Evolutionary conservation across 495 filamentous ascomycete genomes (phyloP), one percentile per base, ranked within the genome.

Genomic region (Podospora conica): DNA sequence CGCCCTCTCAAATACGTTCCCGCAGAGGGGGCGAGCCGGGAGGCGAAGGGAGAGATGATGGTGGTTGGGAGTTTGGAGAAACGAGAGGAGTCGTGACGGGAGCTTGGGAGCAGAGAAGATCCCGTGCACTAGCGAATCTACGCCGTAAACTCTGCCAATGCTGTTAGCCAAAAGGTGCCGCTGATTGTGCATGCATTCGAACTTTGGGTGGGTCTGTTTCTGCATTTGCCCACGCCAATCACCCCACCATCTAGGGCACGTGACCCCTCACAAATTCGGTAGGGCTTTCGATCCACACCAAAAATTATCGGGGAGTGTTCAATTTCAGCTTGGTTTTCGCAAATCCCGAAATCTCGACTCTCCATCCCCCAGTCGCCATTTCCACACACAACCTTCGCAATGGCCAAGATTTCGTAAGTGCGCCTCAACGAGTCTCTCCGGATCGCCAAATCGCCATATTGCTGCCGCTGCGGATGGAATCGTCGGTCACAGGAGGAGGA

Each of bases 21-120:
- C 25, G 76, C 75, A 7, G 75, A 75, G 1, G 73, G 69, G 11
- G 86, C 86, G 6, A 83, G 78, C 31, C 73, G 82, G 1, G 70
- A 80, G 64, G 88, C 85, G 4, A 87, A 75, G 77, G 87, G 87
- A 0, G 86, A 90, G 76, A 67, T 87, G 65, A 82, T 84, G 28
- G 77, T 85, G 54, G 83, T 80, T 11, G 80, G 80, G 9, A 74
- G 70, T 25, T 15, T 74, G 65, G 21, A 58, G 63, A 58, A 27
- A n/a, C 61, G 12, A 9, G 48, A 10, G 9, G 4, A 31, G 23
- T n/a, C 27, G 18, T 60, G 59, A 12, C 1, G 23, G n/a, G 6
- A 21, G 18, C 9, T 29, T 11, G n/a, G 11, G 9, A 7, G 9
- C 29, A 29, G 33, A 62, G 8, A 24, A 8, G 58, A 18, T 28